Conservation (phyloP, 768 basidiomycete species). For the Leccinum rimulosum region DNA sequence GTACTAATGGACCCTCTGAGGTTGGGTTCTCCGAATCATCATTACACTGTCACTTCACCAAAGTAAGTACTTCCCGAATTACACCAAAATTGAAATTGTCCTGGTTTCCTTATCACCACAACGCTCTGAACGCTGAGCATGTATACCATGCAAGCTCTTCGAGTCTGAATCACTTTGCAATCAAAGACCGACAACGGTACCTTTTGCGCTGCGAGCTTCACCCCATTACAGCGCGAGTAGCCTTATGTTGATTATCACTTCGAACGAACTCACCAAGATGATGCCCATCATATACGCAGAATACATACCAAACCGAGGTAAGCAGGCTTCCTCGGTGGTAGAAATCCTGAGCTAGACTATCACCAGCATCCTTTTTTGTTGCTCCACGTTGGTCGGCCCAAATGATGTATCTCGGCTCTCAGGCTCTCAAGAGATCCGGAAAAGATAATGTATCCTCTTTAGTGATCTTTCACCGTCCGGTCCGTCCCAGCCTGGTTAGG, state of each 20-base stretch:
- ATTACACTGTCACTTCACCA: not conserved
- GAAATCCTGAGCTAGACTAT: conserved; percentile 44
- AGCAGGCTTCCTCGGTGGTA: conserved; percentile 14
- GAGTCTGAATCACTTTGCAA: conserved; percentile 13
- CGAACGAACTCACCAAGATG: not conserved
- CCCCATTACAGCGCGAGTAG: conserved; percentile 38
- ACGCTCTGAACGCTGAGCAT: not conserved
- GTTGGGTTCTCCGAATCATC: no score
- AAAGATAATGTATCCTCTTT: conserved; percentile 53
- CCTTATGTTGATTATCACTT: no score
- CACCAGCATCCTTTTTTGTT: conserved; percentile 44
- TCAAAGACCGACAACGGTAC: conserved; percentile 4
- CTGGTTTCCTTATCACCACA: not conserved
- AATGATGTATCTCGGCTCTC: not conserved
- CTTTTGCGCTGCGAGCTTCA: conserved; percentile 37
- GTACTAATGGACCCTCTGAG: no score
- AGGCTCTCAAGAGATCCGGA: conserved; percentile 36
- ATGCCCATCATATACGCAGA: no score
- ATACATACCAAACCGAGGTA: no score
- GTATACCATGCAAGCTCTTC: conserved; percentile 19
- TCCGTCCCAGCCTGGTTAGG: conserved; percentile 15
- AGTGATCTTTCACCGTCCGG: conserved; percentile 39
- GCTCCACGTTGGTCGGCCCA: not conserved
- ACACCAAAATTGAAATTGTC: not conserved
- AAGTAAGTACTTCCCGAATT: not conserved